A percentile compares a stretch with the other conserved stretches of the same genome.
Evolutionary conservation across 2,329 filamentous ascomycete genomes (phyloP).

Genomic region (Microcera coccophila): DNA sequence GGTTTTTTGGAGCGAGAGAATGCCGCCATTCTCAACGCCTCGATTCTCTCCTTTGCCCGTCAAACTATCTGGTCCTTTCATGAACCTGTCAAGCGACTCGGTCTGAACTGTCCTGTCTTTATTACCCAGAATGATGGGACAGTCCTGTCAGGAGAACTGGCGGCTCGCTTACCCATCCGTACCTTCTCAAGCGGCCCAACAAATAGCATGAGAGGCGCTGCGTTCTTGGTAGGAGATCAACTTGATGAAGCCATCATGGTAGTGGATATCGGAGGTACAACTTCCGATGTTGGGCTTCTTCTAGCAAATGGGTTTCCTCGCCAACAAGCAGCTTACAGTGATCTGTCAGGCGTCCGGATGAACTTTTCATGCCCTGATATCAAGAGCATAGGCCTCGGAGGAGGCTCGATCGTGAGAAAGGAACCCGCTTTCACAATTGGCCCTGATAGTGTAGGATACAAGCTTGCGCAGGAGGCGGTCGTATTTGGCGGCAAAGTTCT

Average conservation of each 20-base stretch:
- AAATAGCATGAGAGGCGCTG: conserved; percentile 61
- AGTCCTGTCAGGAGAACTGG: conserved; percentile 50
- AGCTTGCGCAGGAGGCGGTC: conserved; percentile 49
- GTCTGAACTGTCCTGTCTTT: conserved; percentile 52
- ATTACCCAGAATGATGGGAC: conserved; percentile 64
- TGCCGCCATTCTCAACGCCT: conserved; percentile 60
- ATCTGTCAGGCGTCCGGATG: conserved; percentile 59
- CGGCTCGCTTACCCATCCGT: conserved; percentile 54
- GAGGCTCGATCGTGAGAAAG: conserved; percentile 51
- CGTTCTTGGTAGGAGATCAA: conserved; percentile 49
- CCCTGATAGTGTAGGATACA: conserved; percentile 60
- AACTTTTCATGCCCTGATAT: conserved; percentile 58
- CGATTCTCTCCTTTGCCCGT: conserved; percentile 55
- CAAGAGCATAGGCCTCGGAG: conserved; percentile 57
- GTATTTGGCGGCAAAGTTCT: conserved; percentile 54
- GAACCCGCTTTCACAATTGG: conserved; percentile 46
- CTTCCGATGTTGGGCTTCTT: conserved; percentile 59
- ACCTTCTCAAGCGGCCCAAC: conserved; percentile 62
- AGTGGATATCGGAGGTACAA: conserved; percentile 64
- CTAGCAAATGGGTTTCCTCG: conserved; percentile 60
- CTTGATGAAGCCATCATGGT: conserved; percentile 49
- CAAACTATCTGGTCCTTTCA: conserved; percentile 55
- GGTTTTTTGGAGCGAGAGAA: conserved; percentile 61
- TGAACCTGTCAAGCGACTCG: conserved; percentile 46
- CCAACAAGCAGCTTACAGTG: conserved; percentile 59